Percentiles rank a stretch among this genome's conserved stretches.
These are phyloP conservation scores for Rhododendron kiyosumense DNA, from an alignment of 148 eudicot species.

Conservation along the genomic window DNA sequence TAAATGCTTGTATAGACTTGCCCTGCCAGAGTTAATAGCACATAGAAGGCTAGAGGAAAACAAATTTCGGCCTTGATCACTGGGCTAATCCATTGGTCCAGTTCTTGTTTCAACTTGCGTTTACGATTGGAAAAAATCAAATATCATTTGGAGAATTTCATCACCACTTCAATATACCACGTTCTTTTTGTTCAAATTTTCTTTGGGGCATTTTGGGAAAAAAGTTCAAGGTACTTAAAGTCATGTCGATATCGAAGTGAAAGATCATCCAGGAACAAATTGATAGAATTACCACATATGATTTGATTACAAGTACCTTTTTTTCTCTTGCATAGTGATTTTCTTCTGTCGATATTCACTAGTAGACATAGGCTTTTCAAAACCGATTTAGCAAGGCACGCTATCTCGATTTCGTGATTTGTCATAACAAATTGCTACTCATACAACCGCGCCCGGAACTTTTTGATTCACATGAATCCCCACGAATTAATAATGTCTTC, in stretches of 20 bases:
- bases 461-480: not conserved
- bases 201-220: not conserved
- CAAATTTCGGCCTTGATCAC: not conserved
- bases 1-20: too few species aligned
- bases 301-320: not conserved
- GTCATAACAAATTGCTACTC: not conserved
- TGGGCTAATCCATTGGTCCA: not conserved
- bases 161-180: not conserved
- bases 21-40: too few species aligned
- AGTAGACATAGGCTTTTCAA: not conserved
- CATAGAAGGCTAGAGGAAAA: not conserved
- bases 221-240: not conserved
- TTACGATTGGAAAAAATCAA: not conserved
- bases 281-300: not conserved
- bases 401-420: not conserved
- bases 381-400: not conserved
- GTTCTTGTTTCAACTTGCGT: not conserved
- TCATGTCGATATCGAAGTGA: not conserved
- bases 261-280: not conserved
- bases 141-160: not conserved
- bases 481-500: not conserved
- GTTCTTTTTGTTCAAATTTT: not conserved
- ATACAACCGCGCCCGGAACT: too few species aligned
- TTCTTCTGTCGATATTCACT: not conserved
- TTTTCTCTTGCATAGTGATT: not conserved